Evolutionary conservation across 2,329 filamentous ascomycete genomes (phyloP), one percentile per base, ranked within the genome.

Genomic region (Cladophialophora chaetospira): DNA sequence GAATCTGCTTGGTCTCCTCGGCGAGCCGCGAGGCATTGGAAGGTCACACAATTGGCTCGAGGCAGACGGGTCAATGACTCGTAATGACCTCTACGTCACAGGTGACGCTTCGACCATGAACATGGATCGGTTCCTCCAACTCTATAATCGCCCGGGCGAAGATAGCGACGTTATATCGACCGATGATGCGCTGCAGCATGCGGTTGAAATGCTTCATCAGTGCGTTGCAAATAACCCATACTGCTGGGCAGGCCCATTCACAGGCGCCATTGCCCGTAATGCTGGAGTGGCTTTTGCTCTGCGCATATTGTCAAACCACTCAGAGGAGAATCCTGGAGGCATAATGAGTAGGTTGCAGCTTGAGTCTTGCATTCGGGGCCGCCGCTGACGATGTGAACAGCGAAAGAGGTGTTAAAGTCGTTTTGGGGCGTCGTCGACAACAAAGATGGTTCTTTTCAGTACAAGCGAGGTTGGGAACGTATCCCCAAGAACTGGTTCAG

Each of bases 401-500:
- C 33, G 33, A 35, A 0, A 15, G 17, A 35, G 11, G 33, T 35
- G 13, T 35, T 35, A n/a, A 35, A 15, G 33, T 5, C 8, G 13
- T 35, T 15, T 15, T n/a, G 33, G 33, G 33, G 13, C 11, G 33
- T 35, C 13, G 33, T 35, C 17, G 33, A 35, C n/a, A n/a, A n/a
- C n/a, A n/a, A n/a, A n/a, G n/a, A n/a, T n/a, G n/a, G n/a, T n/a
- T n/a, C n/a, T n/a, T n/a, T n/a, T n/a, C n/a, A 70, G 3, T 76
- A 80, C 61, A 74, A 73, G 6, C 64, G 72, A 21, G 80, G 80
- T n/a, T 75, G 75, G 63, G 79, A 82, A 62, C 71, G 74, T 3
- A 79, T 82, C 38, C 80, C 80, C 0, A 71, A 75, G 21, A 82
- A 82, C 67, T 82, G 79, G 76, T 82, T 78, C 67, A 73, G 74